Percentiles rank a stretch among this genome's conserved stretches.
Evolutionary conservation across 2,329 filamentous ascomycete genomes (phyloP).

Genomic region (Polytolypa hystricis): DNA sequence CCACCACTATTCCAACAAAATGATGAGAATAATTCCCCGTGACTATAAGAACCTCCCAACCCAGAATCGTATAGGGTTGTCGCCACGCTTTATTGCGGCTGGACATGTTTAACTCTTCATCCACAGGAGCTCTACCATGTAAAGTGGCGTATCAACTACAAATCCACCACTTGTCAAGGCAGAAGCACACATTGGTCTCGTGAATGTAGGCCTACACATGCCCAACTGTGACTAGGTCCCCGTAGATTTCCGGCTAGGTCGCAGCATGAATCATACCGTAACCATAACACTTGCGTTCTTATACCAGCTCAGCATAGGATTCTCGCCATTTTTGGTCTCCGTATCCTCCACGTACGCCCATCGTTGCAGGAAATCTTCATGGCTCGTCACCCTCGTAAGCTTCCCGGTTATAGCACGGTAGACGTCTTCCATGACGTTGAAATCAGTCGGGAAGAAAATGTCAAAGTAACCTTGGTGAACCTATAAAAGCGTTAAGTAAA

Average conservation of each 20-base stretch:
- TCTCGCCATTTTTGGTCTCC: constrained; percentile 79
- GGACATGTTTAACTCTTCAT: too few species aligned
- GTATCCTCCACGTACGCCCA: constrained; percentile 92
- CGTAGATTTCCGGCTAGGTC: too few species aligned
- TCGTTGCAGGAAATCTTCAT: constrained; percentile 79
- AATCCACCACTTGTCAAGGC: too few species aligned
- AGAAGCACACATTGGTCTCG: neutral
- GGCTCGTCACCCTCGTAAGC: constrained; percentile 70
- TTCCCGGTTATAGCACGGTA: constrained; percentile 91
- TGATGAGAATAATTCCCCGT: too few species aligned
- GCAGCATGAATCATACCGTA: constrained; percentile 53
- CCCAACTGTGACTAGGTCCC: too few species aligned
- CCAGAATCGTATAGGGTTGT: too few species aligned
- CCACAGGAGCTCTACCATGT: too few species aligned
- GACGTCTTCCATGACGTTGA: constrained; percentile 77
- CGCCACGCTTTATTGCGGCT: too few species aligned
- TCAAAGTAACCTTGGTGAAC: constrained; percentile 98
- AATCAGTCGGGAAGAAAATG: constrained; percentile 96
- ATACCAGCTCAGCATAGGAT: constrained; percentile 85
- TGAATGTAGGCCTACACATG: neutral
- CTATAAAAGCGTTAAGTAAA: constrained; percentile 35
- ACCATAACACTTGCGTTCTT: constrained; percentile 89
- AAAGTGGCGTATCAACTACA: too few species aligned
- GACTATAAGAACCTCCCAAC: too few species aligned
- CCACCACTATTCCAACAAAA: too few species aligned